These are phyloP conservation scores for Cordyceps pruinosa DNA, from an alignment of 2,329 filamentous ascomycete species.

Conservation along the genomic window DNA sequence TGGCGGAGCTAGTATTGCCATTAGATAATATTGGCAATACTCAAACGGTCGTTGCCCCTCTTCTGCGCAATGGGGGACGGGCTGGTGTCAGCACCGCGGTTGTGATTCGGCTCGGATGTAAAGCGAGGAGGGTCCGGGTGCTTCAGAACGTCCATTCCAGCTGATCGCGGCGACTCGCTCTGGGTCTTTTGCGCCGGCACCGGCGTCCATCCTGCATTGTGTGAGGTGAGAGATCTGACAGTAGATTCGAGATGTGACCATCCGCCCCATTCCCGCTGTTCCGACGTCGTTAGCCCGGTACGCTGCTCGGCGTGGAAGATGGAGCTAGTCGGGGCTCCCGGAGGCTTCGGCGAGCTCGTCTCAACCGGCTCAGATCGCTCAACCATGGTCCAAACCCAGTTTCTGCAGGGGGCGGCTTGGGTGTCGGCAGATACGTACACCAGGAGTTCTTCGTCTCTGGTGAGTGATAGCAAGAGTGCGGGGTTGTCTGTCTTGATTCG, in stretches of 20 bases:
- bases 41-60: conserved; percentile 29
- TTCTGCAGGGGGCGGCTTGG: conserved; percentile 68
- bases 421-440: conserved; percentile 82
- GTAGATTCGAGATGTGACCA: conserved; percentile 66
- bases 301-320: conserved; percentile 40
- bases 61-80: conserved; percentile 21
- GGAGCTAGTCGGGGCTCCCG: conserved; percentile 27
- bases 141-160: conserved; percentile 20
- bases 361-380: conserved; percentile 35
- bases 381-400: conserved; percentile 74
- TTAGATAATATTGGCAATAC: conserved; percentile 41
- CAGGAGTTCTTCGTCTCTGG: conserved; percentile 76
- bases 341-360: conserved; percentile 12
- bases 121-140: conserved; percentile 6
- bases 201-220: conserved; percentile 27
- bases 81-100: conserved; percentile 21
- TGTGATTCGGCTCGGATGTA: conserved; percentile 16
- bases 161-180: conserved; percentile 24
- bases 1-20: not conserved
- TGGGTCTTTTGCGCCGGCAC: conserved; percentile 29
- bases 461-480: conserved; percentile 26
- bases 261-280: conserved; percentile 65
- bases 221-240: conserved; percentile 27
- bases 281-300: conserved; percentile 48
- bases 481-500: conserved; percentile 26